Percentiles rank a stretch among this genome's conserved stretches.
These are phyloP conservation scores for Globisporangium recalcitrans DNA, from an alignment of 352 stramenopile genomes.

Conservation along the genomic window DNA sequence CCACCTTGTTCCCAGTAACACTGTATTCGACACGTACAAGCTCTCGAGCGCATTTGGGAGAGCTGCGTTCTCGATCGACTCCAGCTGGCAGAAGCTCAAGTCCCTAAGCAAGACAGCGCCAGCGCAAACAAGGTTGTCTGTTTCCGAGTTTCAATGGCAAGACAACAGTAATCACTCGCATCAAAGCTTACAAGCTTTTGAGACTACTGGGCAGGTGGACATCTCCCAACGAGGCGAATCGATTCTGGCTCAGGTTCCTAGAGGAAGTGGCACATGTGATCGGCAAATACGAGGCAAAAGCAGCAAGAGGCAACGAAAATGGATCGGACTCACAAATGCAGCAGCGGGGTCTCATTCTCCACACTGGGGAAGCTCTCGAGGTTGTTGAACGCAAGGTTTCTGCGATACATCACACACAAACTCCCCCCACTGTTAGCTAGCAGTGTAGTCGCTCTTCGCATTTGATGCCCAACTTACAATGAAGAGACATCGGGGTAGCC, in stretches of 20 bases:
- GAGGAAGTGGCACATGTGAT: not conserved
- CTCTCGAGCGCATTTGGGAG: not conserved
- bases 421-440: no score
- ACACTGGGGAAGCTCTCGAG: conserved; percentile 4
- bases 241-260: conserved; percentile 5
- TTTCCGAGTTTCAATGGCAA: not conserved
- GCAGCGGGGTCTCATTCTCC: not conserved
- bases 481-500: not conserved
- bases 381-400: conserved; percentile 17
- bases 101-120: not conserved
- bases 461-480: not conserved
- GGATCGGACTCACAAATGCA: not conserved
- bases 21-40: conserved; percentile 1
- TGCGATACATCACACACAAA: not conserved
- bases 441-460: no score
- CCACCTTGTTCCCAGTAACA: no score
- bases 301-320: not conserved
- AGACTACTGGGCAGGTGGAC: not conserved
- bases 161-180: not conserved
- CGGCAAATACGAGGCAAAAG: not conserved
- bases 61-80: not conserved
- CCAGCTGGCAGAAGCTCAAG: conserved; percentile 2
- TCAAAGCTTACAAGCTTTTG: not conserved
- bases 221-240: not conserved
- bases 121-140: no score